Percentiles rank a stretch among this genome's conserved stretches.
phyloP scores from a whole-genome alignment of 192 early-diverging fungal species.

The Helicostylum pulchrum region DNA sequence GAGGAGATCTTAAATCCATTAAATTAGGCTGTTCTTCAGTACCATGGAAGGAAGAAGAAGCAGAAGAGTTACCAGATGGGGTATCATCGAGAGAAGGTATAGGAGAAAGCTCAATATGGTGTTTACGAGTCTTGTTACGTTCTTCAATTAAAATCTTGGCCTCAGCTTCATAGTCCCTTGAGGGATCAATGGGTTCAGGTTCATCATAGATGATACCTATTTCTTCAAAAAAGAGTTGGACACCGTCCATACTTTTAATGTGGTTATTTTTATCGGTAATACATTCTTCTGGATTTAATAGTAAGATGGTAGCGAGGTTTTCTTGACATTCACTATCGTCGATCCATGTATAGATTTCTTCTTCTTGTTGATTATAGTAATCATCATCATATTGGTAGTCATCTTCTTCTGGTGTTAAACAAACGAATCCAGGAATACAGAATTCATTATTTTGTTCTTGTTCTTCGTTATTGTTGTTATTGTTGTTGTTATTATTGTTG shows the following conservation, averaged over 20 bases:
- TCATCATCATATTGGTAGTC: neutral
- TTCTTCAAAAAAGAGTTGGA: slow-evolving; percentile 31
- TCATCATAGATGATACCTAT: slow-evolving; percentile 29
- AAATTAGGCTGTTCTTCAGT: too few relatives aligned
- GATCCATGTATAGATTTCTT: slow-evolving; percentile 11
- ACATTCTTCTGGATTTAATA: slow-evolving; percentile 29
- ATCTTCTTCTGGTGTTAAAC: slow-evolving; percentile 15
- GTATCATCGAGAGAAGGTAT: slow-evolving; percentile 8
- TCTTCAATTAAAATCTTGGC: slow-evolving; percentile 4
- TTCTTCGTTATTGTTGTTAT: neutral
- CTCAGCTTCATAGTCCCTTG: slow-evolving; percentile 33
- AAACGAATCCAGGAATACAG: slow-evolving; percentile 12
- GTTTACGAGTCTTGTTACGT: slow-evolving; percentile 10
- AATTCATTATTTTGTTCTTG: too few relatives aligned
- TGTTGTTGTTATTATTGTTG: neutral
- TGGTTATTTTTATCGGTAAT: slow-evolving; percentile 21
- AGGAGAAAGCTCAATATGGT: slow-evolving; percentile 4
- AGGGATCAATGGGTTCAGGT: slow-evolving; percentile 34
- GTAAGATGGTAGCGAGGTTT: slow-evolving; percentile 22
- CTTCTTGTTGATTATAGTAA: neutral
- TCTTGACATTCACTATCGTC: slow-evolving; percentile 24
- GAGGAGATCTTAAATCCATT: too few relatives aligned
- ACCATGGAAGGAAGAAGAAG: too few relatives aligned
- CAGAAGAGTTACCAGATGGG: slow-evolving; percentile 10
- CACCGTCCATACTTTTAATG: neutral